Conservation (phyloP, 768 basidiomycete species). For the Tubosaeta sp. region DNA sequence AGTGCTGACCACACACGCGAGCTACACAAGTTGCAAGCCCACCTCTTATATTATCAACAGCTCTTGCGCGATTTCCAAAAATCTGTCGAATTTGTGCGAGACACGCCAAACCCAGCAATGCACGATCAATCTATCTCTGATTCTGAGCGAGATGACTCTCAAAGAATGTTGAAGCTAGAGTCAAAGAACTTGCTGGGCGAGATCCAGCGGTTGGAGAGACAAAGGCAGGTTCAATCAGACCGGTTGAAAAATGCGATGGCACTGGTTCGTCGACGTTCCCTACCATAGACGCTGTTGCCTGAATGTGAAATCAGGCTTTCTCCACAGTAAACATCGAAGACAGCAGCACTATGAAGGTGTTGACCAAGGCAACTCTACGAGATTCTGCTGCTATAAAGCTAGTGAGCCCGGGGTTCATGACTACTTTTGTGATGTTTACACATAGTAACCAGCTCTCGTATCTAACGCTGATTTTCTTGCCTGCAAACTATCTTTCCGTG, state of each 20-base stretch:
- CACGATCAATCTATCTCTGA: conserved; percentile 1
- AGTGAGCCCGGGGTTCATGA: not conserved
- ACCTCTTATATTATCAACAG: conserved; percentile 51
- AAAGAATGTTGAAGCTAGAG: conserved; percentile 12
- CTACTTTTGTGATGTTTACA: not conserved
- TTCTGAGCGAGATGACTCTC: not conserved
- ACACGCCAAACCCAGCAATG: conserved; percentile 49
- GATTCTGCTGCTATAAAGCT: conserved; percentile 41
- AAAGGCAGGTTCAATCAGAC: conserved; percentile 24
- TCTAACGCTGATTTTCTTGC: conserved; percentile 59
- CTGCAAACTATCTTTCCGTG: conserved; percentile 43
- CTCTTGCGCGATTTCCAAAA: conserved; percentile 54
- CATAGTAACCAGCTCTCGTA: conserved; percentile 42
- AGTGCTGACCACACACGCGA: conserved; percentile 44
- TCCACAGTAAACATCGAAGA: not conserved
- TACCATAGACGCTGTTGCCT: not conserved
- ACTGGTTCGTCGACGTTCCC: conserved; percentile 17
- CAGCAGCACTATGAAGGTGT: conserved; percentile 35
- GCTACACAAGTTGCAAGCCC: conserved; percentile 55
- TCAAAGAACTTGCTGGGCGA: conserved; percentile 33
- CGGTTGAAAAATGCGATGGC: conserved; percentile 31
- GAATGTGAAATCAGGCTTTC: not conserved
- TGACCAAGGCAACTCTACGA: conserved; percentile 43
- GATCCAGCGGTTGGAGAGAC: conserved; percentile 37
- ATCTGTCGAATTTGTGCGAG: conserved; percentile 44